Conservation (phyloP, 805 yeast species). For the Lachancea sp. region DNA sequence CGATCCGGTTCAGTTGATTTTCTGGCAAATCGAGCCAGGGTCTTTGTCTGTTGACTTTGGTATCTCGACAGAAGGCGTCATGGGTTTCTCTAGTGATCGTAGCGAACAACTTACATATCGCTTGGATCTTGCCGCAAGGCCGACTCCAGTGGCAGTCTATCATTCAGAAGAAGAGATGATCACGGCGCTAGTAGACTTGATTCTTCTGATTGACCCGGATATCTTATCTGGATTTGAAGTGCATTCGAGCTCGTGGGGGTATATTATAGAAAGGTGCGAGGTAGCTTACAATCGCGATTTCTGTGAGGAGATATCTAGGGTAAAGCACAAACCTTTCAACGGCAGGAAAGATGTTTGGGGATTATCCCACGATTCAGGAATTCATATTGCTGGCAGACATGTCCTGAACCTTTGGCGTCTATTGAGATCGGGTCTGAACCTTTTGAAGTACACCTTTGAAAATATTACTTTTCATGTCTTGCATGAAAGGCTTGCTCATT, state of each 20-base stretch:
- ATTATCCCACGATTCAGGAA: constrained; percentile 64
- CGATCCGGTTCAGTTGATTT: constrained; percentile 54
- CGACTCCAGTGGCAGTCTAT: constrained; percentile 36
- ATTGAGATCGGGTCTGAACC: constrained; percentile 52
- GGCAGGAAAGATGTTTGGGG: constrained; percentile 74
- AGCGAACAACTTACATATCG: constrained; percentile 4
- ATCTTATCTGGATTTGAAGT: constrained; percentile 81
- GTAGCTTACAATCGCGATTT: constrained; percentile 45
- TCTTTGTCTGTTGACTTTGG: constrained; percentile 32
- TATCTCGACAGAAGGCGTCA: constrained; percentile 36
- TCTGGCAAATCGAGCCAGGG: constrained; percentile 56
- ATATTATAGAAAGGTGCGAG: constrained; percentile 58
- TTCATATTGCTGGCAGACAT: constrained; percentile 73
- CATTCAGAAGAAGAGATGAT: constrained; percentile 56
- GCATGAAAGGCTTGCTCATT: constrained; percentile 64
- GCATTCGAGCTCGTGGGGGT: constrained; percentile 84
- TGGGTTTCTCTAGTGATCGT: constrained; percentile 20
- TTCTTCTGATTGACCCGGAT: constrained; percentile 75
- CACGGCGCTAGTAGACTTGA: constrained; percentile 45
- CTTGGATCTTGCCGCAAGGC: constrained; percentile 15
- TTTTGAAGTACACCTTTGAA: constrained; percentile 69
- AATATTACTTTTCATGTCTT: constrained; percentile 63
- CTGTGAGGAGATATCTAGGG: constrained; percentile 56
- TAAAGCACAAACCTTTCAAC: constrained; percentile 40
- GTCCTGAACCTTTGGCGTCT: constrained; percentile 80